Base-by-base conservation (phyloP, 805 yeast genomes). In the Wickerhamomyces rabaulensis region DNA sequence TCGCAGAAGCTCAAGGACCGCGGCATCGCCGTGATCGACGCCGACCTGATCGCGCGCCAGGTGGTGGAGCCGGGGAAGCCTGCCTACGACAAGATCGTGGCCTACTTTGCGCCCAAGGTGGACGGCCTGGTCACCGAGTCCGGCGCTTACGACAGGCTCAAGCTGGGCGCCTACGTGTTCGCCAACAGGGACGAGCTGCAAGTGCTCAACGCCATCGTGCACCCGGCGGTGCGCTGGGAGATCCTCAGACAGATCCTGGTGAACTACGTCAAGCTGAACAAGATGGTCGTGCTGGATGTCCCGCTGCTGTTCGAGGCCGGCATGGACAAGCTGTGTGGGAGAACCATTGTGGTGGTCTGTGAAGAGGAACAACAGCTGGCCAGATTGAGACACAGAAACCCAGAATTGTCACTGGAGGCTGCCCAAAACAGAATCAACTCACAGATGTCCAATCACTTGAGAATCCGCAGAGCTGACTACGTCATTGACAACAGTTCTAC, bases 281-380 rank as follows among this genome's bases (percentile, higher is more conserved):
- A 71, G 13, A 55, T 89, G 59, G 90, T 89, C 4, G 67, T 94
- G 0, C 65, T 94, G 42, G 99, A 94, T 59, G 92, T 95, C 3
- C 99, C 99, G 1, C 68, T 94, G 35, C 68, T 94, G 17, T 94
- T 87, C 64, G 99, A 94, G 63, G 75, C 89, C 31, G 78, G 80
- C 2, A 69, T 92, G 54, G 81, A 88, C 58, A 56, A 61, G 40
- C 66, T 84, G 21, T 92, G 98, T 61, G 95, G 94, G 0, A 61
- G 70, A 9, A 76, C 83, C 0, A 63, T 92, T 3, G 82, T 87
- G 15, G 88, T 91, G 0, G 64, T 82, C 0, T 86, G 95, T 52
- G 68, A 71, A 12, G 68, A 67, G 19, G 74, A 75, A 2, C 48
- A 64, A 2, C 97, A 94, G 61, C 52, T 84, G 35, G 66, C 74